A percentile compares a stretch with the other conserved stretches of the same genome.
phyloP scores from a whole-genome alignment of 129 eudicot species.

The Scalesia atractyloides region DNA sequence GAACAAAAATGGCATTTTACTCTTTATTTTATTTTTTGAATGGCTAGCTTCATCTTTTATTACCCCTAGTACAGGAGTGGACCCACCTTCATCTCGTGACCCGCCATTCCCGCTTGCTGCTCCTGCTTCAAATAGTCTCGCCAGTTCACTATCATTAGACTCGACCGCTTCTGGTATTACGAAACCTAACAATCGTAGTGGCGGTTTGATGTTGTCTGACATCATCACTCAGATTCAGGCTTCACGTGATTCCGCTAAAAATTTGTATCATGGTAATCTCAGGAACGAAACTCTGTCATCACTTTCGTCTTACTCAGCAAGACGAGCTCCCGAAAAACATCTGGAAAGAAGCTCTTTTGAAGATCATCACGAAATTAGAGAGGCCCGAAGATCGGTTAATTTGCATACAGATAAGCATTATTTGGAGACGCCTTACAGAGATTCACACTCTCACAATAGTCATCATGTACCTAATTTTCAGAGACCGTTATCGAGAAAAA shows the following conservation, averaged over 20 bases:
- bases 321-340: constrained; percentile 63
- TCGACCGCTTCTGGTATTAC: constrained; percentile 48
- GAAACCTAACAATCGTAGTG: constrained; percentile 64
- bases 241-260: constrained; percentile 73
- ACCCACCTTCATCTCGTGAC: constrained; percentile 99
- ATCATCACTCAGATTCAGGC: constrained; percentile 91
- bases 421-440: constrained; percentile 62
- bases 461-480: constrained; percentile 82
- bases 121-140: constrained; percentile 83
- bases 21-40: constrained; percentile 27
- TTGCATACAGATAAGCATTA: constrained; percentile 64
- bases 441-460: constrained; percentile 50
- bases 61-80: constrained; percentile 98
- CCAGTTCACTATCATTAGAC: constrained; percentile 60
- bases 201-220: constrained; percentile 71
- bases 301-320: constrained; percentile 60
- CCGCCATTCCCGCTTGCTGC: constrained; percentile 96
- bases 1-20: no score
- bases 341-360: constrained; percentile 63
- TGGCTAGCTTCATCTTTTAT: constrained; percentile 46
- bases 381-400: constrained; percentile 65
- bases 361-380: constrained; percentile 58
- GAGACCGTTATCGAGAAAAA: constrained; percentile 79
- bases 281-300: constrained; percentile 61
- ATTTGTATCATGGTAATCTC: constrained; percentile 45